These are phyloP conservation scores for Cladobotryum protrusum DNA, from an alignment of 2,329 filamentous ascomycete genomes.

Conservation along the genomic window DNA sequence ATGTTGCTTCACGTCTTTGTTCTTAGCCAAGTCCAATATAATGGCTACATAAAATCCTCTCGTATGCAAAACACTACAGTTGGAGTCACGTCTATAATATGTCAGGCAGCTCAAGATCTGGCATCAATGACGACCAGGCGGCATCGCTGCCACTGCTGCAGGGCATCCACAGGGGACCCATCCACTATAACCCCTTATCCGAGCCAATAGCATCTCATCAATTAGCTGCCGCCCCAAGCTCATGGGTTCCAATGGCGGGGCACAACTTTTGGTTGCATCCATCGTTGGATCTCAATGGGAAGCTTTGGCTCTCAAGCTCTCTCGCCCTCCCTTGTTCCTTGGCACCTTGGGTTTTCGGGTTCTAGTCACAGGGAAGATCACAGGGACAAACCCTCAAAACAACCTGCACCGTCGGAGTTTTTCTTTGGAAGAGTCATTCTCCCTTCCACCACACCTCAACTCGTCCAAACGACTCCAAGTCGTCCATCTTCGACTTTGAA, in stretches of 20 bases:
- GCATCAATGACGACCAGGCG: too few species aligned
- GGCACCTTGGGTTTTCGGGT: neutral
- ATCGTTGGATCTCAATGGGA: neutral
- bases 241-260: neutral
- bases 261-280: neutral
- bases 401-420: neutral
- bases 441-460: too few species aligned
- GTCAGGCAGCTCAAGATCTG: too few species aligned
- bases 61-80: too few species aligned
- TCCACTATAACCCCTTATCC: too few species aligned
- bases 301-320: neutral
- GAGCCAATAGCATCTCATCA: slow-evolving; percentile 11
- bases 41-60: too few species aligned
- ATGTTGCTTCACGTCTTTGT: too few species aligned
- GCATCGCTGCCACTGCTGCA: neutral
- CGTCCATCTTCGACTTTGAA: too few species aligned
- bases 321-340: neutral
- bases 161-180: neutral
- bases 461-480: too few species aligned
- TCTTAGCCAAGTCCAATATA: too few species aligned
- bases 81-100: too few species aligned
- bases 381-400: slow-evolving; percentile 24
- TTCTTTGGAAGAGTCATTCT: too few species aligned
- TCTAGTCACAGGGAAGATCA: slow-evolving; percentile 29
- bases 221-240: slow-evolving; percentile 12